A percentile compares a stretch with the other conserved stretches of the same genome.
These are phyloP conservation scores for Penicillium sclerotigenum DNA, from an alignment of 2,329 filamentous ascomycete genomes.

Conservation along the genomic window DNA sequence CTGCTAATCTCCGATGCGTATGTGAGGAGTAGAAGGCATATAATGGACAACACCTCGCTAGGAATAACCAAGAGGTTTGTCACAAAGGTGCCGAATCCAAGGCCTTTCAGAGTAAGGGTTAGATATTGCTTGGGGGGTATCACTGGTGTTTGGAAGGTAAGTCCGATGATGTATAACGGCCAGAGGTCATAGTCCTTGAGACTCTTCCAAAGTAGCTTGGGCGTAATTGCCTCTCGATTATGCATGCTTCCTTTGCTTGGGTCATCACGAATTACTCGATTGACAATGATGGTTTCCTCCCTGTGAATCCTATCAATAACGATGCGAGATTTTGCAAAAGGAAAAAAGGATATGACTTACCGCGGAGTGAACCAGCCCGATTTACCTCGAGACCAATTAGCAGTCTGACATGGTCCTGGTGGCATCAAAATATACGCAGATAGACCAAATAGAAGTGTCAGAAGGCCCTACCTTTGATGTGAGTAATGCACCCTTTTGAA, in stretches of 20 bases:
- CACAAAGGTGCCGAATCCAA: slow-evolving; percentile 56
- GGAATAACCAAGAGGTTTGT: slow-evolving; percentile 59
- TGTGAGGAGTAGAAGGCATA: slow-evolving; percentile 31
- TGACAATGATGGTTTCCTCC: slow-evolving; percentile 67
- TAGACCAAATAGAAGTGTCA: slow-evolving; percentile 27
- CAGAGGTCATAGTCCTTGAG: slow-evolving; percentile 55
- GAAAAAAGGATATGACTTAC: background rate
- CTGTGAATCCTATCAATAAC: slow-evolving; percentile 2
- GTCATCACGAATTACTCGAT: slow-evolving; percentile 53
- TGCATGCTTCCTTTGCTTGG: slow-evolving; percentile 57
- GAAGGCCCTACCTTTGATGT: slow-evolving; percentile 29
- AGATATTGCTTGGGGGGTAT: slow-evolving; percentile 28
- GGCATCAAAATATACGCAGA: slow-evolving; percentile 52
- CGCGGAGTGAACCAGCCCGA: slow-evolving; percentile 63
- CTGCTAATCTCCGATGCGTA: slow-evolving; percentile 39
- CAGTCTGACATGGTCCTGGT: slow-evolving; percentile 59
- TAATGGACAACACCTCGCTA: slow-evolving; percentile 49
- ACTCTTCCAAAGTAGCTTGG: slow-evolving; percentile 48
- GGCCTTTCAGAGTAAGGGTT: slow-evolving; percentile 41
- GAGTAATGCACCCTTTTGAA: background rate
- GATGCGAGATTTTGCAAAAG: background rate
- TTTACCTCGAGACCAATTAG: slow-evolving; percentile 30
- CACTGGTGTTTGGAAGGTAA: slow-evolving; percentile 38
- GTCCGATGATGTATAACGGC: slow-evolving; percentile 50
- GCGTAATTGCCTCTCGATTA: slow-evolving; percentile 51